Percentiles rank a stretch among this genome's conserved stretches.
Conservation (phyloP, 495 filamentous ascomycete species). For the Melanomma pulvis-pyrius region DNA sequence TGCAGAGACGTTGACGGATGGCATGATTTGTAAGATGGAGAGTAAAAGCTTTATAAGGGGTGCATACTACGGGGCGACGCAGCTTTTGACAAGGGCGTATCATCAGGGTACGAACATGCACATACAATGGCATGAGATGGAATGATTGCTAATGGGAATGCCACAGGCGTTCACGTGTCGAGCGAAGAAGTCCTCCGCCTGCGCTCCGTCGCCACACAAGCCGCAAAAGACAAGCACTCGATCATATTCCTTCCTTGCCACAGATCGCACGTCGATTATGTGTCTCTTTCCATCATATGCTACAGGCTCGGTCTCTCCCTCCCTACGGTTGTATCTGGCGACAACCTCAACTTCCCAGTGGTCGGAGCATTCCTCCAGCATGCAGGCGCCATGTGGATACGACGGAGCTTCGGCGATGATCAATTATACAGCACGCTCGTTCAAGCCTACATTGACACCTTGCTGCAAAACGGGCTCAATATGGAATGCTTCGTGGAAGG, state of each 20-base stretch:
- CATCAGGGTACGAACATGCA: slow-evolving; percentile 68
- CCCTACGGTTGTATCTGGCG: slow-evolving; percentile 91
- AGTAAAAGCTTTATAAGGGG: slow-evolving; percentile 88
- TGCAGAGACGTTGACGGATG: slow-evolving; percentile 79
- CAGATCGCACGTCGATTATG: slow-evolving; percentile 93
- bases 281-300: slow-evolving; percentile 89
- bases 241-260: slow-evolving; percentile 96
- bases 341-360: slow-evolving; percentile 92
- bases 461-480: slow-evolving; percentile 88
- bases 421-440: slow-evolving; percentile 86
- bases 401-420: slow-evolving; percentile 89
- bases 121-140: neutral
- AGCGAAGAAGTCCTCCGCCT: slow-evolving; percentile 88
- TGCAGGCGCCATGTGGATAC: slow-evolving; percentile 91
- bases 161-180: slow-evolving; percentile 79
- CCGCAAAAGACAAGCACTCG: slow-evolving; percentile 84
- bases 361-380: slow-evolving; percentile 90
- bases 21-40: slow-evolving; percentile 99
- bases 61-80: slow-evolving; percentile 87
- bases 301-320: slow-evolving; percentile 87
- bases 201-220: slow-evolving; percentile 76
- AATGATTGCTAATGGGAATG: neutral
- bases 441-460: slow-evolving; percentile 91
- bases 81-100: slow-evolving; percentile 88
- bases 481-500: slow-evolving; percentile 98